phyloP scores from a whole-genome alignment of 495 filamentous ascomycete genomes.

The Poronia punctata region DNA sequence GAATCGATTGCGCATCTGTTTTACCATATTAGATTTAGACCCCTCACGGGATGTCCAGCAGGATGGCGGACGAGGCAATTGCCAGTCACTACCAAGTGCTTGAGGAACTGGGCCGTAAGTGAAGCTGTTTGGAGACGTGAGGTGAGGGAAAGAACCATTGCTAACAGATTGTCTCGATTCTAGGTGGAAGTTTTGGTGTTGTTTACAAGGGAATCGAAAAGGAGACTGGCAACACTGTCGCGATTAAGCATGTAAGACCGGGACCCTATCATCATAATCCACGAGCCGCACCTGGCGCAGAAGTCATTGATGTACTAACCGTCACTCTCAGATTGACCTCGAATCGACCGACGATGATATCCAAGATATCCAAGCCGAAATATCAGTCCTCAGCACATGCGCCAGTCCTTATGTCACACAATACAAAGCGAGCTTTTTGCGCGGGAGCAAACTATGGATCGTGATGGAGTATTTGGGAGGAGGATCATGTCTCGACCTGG shows the following conservation, averaged over 20 bases:
- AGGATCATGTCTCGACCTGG: slow-evolving; percentile 87
- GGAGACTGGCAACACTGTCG: slow-evolving; percentile 78
- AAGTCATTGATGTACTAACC: slow-evolving; percentile 12
- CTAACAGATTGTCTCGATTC: slow-evolving; percentile 7
- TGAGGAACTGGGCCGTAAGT: slow-evolving; percentile 88
- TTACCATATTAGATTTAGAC: neutral
- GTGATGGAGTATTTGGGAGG: slow-evolving; percentile 97
- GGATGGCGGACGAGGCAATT: slow-evolving; percentile 58
- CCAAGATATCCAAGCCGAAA: slow-evolving; percentile 95
- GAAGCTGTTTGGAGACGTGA: neutral
- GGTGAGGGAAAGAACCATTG: neutral
- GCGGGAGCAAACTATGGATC: slow-evolving; percentile 96
- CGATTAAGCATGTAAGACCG: slow-evolving; percentile 74
- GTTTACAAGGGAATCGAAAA: slow-evolving; percentile 94
- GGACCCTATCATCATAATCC: neutral
- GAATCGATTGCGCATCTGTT: neutral
- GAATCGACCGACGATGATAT: slow-evolving; percentile 98
- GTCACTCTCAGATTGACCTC: slow-evolving; percentile 72
- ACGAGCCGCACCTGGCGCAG: neutral
- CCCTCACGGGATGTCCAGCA: neutral
- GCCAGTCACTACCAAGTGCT: slow-evolving; percentile 79
- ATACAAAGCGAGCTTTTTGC: slow-evolving; percentile 91
- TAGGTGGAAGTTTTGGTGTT: slow-evolving; percentile 88
- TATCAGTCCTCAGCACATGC: slow-evolving; percentile 90
- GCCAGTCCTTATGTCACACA: slow-evolving; percentile 89